Conservation (phyloP, 495 filamentous ascomycete genomes). For the Penicillium steckii region DNA sequence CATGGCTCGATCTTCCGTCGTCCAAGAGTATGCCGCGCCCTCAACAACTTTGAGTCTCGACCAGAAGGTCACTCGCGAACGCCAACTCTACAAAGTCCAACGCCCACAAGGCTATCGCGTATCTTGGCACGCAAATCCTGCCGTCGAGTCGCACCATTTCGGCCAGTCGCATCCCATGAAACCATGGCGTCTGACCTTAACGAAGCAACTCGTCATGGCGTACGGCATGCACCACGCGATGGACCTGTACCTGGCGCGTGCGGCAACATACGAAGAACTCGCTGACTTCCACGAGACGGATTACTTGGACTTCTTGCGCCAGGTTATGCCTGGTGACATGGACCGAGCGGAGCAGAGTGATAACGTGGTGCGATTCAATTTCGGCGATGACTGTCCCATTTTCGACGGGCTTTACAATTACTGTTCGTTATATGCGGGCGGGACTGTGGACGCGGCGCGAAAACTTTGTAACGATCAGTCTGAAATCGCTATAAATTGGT, state of each 20-base stretch:
- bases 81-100: slow-evolving; percentile 70
- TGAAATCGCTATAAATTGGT: slow-evolving; percentile 98
- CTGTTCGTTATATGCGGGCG: slow-evolving; percentile 89
- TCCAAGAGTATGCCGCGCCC: slow-evolving; percentile 68
- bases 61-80: slow-evolving; percentile 63
- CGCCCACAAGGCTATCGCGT: slow-evolving; percentile 83
- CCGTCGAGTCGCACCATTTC: slow-evolving; percentile 95
- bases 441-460: slow-evolving; percentile 85
- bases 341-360: slow-evolving; percentile 43
- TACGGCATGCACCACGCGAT: slow-evolving; percentile 96
- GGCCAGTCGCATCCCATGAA: slow-evolving; percentile 97
- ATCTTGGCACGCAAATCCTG: slow-evolving; percentile 96
- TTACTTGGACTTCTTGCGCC: slow-evolving; percentile 80
- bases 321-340: slow-evolving; percentile 46
- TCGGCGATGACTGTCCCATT: slow-evolving; percentile 93
- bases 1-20: slow-evolving; percentile 52
- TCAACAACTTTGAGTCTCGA: slow-evolving; percentile 61
- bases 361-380: slow-evolving; percentile 61
- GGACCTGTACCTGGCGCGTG: slow-evolving; percentile 82
- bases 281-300: slow-evolving; percentile 81
- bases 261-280: slow-evolving; percentile 84
- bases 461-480: slow-evolving; percentile 83
- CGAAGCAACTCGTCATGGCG: slow-evolving; percentile 87
- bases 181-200: slow-evolving; percentile 92
- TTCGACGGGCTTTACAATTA: slow-evolving; percentile 96